Conservation (phyloP, 139 green algal species). For the Auxenochlorella protothecoides region DNA sequence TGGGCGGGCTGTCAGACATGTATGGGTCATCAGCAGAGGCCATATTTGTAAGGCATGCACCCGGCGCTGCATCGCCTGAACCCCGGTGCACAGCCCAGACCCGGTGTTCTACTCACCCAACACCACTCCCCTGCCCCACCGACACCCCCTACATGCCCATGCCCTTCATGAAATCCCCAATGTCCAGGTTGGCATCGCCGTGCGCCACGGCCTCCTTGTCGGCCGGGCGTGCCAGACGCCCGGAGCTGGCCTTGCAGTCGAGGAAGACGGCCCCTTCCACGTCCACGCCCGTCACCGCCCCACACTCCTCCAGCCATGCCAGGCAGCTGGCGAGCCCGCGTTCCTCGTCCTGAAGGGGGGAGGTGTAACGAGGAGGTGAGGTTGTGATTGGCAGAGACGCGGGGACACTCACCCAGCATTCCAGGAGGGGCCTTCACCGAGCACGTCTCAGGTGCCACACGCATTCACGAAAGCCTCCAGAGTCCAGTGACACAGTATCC, state of each 20-base stretch:
- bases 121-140: no score
- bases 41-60: no score
- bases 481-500: no score
- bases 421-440: neutral
- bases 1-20: no score
- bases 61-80: no score
- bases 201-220: constrained; percentile 23
- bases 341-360: neutral
- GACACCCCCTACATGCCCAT: neutral
- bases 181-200: constrained; percentile 61
- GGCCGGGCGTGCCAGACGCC: constrained; percentile 18
- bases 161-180: constrained; percentile 59
- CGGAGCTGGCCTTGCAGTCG: constrained; percentile 17
- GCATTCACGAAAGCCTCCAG: neutral
- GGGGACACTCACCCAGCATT: neutral
- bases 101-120: no score
- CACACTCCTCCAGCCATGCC: constrained; percentile 24
- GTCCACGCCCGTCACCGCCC: constrained; percentile 4
- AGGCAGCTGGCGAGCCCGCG: constrained; percentile 4
- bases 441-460: neutral
- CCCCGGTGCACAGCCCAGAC: no score
- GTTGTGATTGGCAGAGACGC: neutral
- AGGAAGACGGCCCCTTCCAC: constrained; percentile 3
- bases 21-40: no score
- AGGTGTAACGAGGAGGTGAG: neutral